Evolutionary conservation across 352 stramenopile species (phyloP).

Genomic region (Globisporangium parvum): DNA sequence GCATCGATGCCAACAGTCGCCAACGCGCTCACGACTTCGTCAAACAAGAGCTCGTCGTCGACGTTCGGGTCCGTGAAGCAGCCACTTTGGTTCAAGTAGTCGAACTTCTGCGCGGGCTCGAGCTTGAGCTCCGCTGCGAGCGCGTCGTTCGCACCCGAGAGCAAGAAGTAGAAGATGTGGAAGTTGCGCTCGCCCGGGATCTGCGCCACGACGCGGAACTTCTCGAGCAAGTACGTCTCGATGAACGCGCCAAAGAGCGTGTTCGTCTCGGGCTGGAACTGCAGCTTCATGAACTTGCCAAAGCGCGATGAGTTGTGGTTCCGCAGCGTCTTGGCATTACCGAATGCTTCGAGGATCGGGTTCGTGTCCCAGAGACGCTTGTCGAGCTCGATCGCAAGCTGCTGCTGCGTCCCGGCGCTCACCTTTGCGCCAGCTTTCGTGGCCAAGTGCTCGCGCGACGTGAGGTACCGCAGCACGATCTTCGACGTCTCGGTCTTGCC

Average conservation of each 20-base stretch:
- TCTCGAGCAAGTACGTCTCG: conserved; percentile 87
- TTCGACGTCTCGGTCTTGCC: conserved; percentile 89
- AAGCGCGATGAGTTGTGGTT: conserved; percentile 88
- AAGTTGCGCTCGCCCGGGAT: conserved; percentile 87
- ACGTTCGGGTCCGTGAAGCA: conserved; percentile 80
- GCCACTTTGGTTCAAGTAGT: conserved; percentile 86
- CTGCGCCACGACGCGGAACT: conserved; percentile 85
- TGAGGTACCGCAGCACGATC: conserved; percentile 86
- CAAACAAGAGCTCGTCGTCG: conserved; percentile 84
- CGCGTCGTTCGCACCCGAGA: conserved; percentile 64
- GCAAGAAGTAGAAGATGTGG: conserved; percentile 90
- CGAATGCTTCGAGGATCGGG: conserved; percentile 84
- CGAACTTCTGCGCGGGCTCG: conserved; percentile 44
- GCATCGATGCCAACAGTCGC: conserved; percentile 66
- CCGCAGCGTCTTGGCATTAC: conserved; percentile 84
- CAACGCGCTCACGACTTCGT: conserved; percentile 78
- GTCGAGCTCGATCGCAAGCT: conserved; percentile 74
- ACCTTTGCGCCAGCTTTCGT: conserved; percentile 24
- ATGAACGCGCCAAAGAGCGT: conserved; percentile 76
- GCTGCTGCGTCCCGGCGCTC: conserved; percentile 30
- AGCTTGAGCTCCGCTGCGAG: conserved; percentile 56
- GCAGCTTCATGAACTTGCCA: conserved; percentile 88
- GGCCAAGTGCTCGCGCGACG: conserved; percentile 67
- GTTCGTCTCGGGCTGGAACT: conserved; percentile 73
- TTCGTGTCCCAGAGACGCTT: conserved; percentile 87